These are phyloP conservation scores for Linanthus parryae DNA, from an alignment of 148 eudicot genomes.

Conservation along the genomic window DNA sequence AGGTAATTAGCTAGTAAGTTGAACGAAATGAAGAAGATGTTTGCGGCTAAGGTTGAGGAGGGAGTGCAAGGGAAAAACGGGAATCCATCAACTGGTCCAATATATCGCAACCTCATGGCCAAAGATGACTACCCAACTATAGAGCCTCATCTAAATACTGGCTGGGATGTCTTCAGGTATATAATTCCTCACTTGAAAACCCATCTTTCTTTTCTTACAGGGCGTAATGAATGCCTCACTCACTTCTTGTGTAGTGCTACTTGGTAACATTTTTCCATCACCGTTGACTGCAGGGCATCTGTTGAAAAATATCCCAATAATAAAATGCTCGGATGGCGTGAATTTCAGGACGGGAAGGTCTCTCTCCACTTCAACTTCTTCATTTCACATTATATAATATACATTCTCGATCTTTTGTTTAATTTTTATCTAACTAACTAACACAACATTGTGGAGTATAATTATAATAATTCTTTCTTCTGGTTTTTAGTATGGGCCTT, in stretches of 20 bases:
- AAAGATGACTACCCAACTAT: constrained; percentile 58
- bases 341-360: constrained; percentile 65
- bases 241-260: too few species aligned
- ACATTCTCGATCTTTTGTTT: too few species aligned
- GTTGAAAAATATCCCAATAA: constrained; percentile 63
- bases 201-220: too few species aligned
- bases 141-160: constrained; percentile 44
- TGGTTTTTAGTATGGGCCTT: constrained; percentile 67
- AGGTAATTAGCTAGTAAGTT: too few species aligned
- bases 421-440: too few species aligned
- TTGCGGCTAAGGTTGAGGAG: constrained; percentile 56
- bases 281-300: constrained; percentile 52
- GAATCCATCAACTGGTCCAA: constrained; percentile 65
- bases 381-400: too few species aligned
- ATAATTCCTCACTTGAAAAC: too few species aligned
- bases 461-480: not conserved
- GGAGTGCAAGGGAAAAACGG: constrained; percentile 69
- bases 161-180: constrained; percentile 95
- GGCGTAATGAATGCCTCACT: too few species aligned
- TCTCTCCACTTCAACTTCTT: constrained; percentile 8
- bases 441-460: too few species aligned
- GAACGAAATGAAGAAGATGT: constrained; percentile 48
- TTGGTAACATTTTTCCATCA: too few species aligned
- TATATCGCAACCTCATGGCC: constrained; percentile 55
- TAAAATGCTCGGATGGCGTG: constrained; percentile 91